These are phyloP conservation scores for Coemansia sp. DNA, from an alignment of 192 early-diverging fungal species.

Conservation along the genomic window DNA sequence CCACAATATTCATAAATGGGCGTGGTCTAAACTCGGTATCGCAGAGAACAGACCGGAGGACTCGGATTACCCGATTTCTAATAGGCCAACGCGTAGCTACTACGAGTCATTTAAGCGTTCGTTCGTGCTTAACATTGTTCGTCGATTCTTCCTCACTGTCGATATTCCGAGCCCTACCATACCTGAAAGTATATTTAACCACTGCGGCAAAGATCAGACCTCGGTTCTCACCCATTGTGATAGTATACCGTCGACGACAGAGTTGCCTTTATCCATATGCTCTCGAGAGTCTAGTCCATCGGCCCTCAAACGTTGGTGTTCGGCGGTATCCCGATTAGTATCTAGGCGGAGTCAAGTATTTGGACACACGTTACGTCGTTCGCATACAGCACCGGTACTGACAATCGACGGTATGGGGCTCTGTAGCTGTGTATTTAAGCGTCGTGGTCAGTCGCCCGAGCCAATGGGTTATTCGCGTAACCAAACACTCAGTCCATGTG, in stretches of 20 bases:
- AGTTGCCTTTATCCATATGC: too few species aligned
- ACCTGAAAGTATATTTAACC: constrained; percentile 39
- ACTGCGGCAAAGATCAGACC: constrained; percentile 12
- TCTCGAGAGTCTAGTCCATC: background rate
- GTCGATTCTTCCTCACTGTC: constrained; percentile 44
- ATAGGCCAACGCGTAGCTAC: constrained; percentile 19
- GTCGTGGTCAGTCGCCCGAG: background rate
- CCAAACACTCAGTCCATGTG: background rate
- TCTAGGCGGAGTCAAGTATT: background rate
- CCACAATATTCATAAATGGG: constrained; percentile 45
- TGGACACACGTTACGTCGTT: constrained; percentile 19
- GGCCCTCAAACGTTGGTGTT: constrained; percentile 29
- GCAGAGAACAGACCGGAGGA: background rate
- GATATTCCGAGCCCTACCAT: constrained; percentile 53
- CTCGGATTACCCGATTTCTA: background rate
- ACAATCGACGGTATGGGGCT: constrained; percentile 19
- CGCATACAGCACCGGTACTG: constrained; percentile 40
- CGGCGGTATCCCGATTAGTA: constrained; percentile 18
- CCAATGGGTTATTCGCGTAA: background rate
- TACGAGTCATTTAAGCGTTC: constrained; percentile 47
- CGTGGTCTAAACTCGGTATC: constrained; percentile 32
- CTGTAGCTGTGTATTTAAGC: constrained; percentile 28
- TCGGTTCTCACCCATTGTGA: constrained; percentile 18
- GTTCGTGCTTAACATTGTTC: constrained; percentile 27
- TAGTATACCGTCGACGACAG: background rate